Base-by-base conservation (phyloP, 192 early-diverging fungal genomes). In the Kickxella alabastrina region DNA sequence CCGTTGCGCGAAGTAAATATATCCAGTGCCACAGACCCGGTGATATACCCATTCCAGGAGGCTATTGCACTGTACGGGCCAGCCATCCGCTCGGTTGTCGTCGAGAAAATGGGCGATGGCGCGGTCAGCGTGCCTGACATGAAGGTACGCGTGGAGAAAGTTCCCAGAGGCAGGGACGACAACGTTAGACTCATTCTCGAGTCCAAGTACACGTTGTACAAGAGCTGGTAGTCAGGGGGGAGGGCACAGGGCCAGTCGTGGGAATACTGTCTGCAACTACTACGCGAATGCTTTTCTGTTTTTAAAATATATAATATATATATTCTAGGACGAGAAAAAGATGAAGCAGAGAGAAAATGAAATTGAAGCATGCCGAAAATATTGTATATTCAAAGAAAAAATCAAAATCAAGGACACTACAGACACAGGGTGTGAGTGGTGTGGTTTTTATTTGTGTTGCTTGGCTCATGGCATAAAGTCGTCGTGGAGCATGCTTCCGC, bases 401-500 rank as follows among this genome's bases (percentile, higher is more conserved):
- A n/a, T n/a, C n/a, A n/a, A n/a, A n/a, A n/a, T n/a, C n/a, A n/a
- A n/a, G n/a, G n/a, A n/a, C n/a, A n/a, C n/a, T n/a, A n/a, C n/a
- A n/a, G n/a, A n/a, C n/a, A n/a, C n/a, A n/a, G n/a, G n/a, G n/a
- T n/a, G n/a, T n/a, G n/a, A n/a, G n/a, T n/a, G n/a, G n/a, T n/a
- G n/a, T n/a, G n/a, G n/a, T n/a, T n/a, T n/a, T n/a, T n/a, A n/a
- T n/a, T n/a, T n/a, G n/a, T n/a, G n/a, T n/a, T n/a, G n/a, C 21
- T 44, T 19, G 10, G 5, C 32, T 29, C 64, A 76, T 2, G 62
- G 66, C 56, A 69, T 69, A 35, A 76, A 69, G 58, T 76, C 73
- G 22, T 76, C 73, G 37, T 57, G 57, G 9, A 76, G 62, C 66
- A 76, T 64, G 59, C 67, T 76, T 21, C 94, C 94, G 22, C 82